Percentiles rank a stretch among this genome's conserved stretches.
These are phyloP conservation scores for Cicer arietinum DNA, from an alignment of 306 rosid genomes.

Conservation along the genomic window DNA sequence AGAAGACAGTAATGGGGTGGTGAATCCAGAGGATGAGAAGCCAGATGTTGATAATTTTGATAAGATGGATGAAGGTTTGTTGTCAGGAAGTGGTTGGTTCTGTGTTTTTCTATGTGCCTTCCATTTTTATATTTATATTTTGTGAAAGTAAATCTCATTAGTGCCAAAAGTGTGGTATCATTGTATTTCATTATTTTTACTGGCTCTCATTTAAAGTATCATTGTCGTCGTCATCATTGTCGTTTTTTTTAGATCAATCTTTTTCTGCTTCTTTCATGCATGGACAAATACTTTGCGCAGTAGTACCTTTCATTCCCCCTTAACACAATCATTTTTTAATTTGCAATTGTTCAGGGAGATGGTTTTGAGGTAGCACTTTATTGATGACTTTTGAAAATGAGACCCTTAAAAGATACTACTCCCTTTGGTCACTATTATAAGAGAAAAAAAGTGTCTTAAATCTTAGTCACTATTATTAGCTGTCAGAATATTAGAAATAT, in stretches of 20 bases:
- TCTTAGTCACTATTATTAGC: too few relatives aligned
- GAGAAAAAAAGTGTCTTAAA: too few relatives aligned
- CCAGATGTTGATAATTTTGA: conserved; percentile 59
- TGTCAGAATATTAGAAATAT: too few relatives aligned
- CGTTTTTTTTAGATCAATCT: conserved; percentile 22
- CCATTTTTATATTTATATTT: neutral
- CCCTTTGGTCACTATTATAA: too few relatives aligned
- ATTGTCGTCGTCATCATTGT: neutral
- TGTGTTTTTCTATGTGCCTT: neutral
- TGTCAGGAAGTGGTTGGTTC: conserved; percentile 41
- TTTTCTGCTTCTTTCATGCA: conserved; percentile 32
- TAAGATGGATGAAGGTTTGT: conserved; percentile 85
- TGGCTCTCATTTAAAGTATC: conserved; percentile 21
- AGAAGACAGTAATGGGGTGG: conserved; percentile 72
- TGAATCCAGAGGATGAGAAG: conserved; percentile 61
- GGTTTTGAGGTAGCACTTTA: conserved; percentile 22
- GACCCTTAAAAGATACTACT: neutral
- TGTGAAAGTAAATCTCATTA: conserved; percentile 13
- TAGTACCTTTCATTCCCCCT: neutral
- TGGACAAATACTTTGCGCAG: neutral
- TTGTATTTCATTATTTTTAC: conserved; percentile 9
- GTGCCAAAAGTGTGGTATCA: neutral
- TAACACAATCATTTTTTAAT: conserved; percentile 5
- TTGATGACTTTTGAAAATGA: neutral
- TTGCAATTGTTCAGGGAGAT: conserved; percentile 1